A percentile compares a stretch with the other conserved stretches of the same genome.
phyloP scores from a whole-genome alignment of 176 grass and related monocot species.

The Carex littledalei region DNA sequence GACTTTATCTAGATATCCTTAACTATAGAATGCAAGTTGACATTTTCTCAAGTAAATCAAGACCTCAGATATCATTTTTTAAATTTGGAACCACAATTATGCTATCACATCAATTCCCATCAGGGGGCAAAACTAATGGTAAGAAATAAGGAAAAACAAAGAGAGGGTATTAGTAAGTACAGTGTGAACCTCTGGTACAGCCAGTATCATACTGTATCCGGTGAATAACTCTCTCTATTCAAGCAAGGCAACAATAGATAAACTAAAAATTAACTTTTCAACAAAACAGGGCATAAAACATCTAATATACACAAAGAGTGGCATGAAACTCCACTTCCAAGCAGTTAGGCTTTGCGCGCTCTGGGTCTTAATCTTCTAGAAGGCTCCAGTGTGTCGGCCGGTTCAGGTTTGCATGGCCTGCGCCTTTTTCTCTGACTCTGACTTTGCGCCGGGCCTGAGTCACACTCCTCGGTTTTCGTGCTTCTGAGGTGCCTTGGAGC shows the following conservation, averaged over 20 bases:
- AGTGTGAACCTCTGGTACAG: neutral
- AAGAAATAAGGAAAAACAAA: neutral
- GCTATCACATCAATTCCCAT: neutral
- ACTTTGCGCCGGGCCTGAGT: neutral
- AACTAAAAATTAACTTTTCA: neutral
- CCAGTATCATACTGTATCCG: neutral
- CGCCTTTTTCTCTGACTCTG: conserved; percentile 17
- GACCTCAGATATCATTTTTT: neutral
- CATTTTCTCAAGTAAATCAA: neutral
- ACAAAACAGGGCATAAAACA: neutral
- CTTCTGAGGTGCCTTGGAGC: no score
- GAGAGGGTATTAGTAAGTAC: neutral
- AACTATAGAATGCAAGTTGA: neutral
- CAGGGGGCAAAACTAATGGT: neutral
- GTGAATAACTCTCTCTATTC: neutral
- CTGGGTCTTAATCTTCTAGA: conserved; percentile 4
- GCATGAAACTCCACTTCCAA: neutral
- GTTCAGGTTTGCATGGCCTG: conserved; percentile 11
- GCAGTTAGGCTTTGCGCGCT: neutral
- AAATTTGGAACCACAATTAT: neutral
- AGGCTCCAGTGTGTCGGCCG: neutral
- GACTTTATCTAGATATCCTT: neutral
- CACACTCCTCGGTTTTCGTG: neutral
- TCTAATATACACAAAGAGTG: neutral
- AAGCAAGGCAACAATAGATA: neutral